Evolutionary conservation across 2,329 filamentous ascomycete genomes (phyloP).

Genomic region (Stachybotrys chartarum): DNA sequence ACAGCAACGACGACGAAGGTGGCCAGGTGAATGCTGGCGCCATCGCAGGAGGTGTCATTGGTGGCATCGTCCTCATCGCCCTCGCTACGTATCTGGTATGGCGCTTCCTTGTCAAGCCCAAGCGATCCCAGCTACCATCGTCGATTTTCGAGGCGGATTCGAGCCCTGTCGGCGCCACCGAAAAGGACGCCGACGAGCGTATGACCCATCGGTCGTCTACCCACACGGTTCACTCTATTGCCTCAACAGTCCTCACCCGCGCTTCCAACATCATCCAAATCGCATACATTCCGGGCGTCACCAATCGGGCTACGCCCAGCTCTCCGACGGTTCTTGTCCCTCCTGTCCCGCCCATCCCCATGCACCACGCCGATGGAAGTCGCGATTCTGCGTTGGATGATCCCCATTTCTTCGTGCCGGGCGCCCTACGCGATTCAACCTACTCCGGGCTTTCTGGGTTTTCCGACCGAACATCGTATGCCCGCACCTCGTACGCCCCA

Average conservation of each 20-base stretch:
- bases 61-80: slow-evolving; percentile 70
- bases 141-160: slow-evolving; percentile 51
- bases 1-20: slow-evolving; percentile 11
- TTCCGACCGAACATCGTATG: slow-evolving; percentile 55
- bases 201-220: slow-evolving; percentile 62
- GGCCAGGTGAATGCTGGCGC: slow-evolving; percentile 66
- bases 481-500: slow-evolving; percentile 50
- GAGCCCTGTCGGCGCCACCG: slow-evolving; percentile 30
- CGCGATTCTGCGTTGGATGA: slow-evolving; percentile 55
- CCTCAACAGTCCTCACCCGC: slow-evolving; percentile 88
- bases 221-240: slow-evolving; percentile 83
- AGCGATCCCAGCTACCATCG: slow-evolving; percentile 53
- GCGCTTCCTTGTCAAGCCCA: slow-evolving; percentile 79
- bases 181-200: slow-evolving; percentile 38
- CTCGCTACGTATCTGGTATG: slow-evolving; percentile 73
- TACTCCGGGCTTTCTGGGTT: slow-evolving; percentile 70
- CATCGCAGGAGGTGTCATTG: slow-evolving; percentile 87
- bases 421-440: slow-evolving; percentile 83
- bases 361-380: slow-evolving; percentile 42
- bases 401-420: slow-evolving; percentile 89
- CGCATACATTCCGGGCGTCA: slow-evolving; percentile 96
- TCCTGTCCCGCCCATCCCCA: slow-evolving; percentile 89
- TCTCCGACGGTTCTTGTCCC: slow-evolving; percentile 76
- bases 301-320: slow-evolving; percentile 80
- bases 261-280: slow-evolving; percentile 99